Evolutionary conservation across 768 basidiomycete species (phyloP).

Genomic region (Auriscalpium vulgare): DNA sequence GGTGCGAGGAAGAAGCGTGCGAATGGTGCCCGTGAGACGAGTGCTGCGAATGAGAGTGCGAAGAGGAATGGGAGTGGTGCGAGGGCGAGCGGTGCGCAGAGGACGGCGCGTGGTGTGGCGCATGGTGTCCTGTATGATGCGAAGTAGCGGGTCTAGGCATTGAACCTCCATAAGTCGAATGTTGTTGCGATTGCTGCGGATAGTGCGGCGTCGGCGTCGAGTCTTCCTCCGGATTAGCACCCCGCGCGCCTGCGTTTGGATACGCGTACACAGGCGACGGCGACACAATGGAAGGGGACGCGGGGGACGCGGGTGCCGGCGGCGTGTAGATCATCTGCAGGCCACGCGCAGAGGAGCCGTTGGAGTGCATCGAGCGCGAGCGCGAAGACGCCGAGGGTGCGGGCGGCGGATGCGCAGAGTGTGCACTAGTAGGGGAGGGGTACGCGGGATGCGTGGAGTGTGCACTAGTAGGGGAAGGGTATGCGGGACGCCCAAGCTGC

Average conservation of each 20-base stretch:
- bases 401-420: not conserved
- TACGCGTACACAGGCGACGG: not conserved
- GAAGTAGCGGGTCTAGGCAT: too few species aligned
- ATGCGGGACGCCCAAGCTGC: not conserved
- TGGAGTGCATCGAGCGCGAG: constrained; percentile 9
- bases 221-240: not conserved
- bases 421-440: not conserved
- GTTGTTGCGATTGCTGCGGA: not conserved
- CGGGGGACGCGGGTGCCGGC: constrained; percentile 1
- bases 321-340: constrained; percentile 14
- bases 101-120: not conserved
- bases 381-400: not conserved
- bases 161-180: not conserved
- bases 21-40: not conserved
- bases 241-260: not conserved
- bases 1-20: not conserved
- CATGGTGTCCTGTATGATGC: not conserved
- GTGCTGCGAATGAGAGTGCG: not conserved
- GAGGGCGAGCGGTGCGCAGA: not conserved
- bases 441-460: not conserved
- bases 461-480: not conserved
- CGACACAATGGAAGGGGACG: not conserved
- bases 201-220: not conserved
- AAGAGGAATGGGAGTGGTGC: not conserved
- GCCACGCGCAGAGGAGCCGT: not conserved